Conservation (phyloP, 106 monocot genomes). For the Allium fistulosum region DNA sequence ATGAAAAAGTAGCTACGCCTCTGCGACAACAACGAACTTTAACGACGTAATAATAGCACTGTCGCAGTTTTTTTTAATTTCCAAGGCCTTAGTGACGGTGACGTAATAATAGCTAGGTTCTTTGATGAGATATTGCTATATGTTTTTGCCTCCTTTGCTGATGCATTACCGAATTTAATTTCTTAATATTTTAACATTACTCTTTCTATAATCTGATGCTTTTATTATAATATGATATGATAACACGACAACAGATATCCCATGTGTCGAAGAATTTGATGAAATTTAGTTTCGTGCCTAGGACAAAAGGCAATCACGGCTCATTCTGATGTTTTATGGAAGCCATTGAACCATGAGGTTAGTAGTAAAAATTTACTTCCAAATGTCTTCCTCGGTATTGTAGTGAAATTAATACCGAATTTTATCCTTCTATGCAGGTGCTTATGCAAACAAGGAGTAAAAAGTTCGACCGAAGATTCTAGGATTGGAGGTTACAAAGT, state of each 20-base stretch:
- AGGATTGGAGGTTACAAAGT: slow-evolving; percentile 61
- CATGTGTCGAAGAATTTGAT: slow-evolving; percentile 66
- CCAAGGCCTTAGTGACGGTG: no score
- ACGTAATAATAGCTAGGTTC: no score
- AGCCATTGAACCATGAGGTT: slow-evolving; percentile 95
- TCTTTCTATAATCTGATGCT: no score
- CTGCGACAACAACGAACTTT: no score
- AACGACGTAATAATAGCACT: no score
- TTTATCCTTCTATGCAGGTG: slow-evolving; percentile 36
- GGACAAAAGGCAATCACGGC: slow-evolving; percentile 94
- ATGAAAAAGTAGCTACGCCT: no score
- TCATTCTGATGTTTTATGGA: slow-evolving; percentile 88
- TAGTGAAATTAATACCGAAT: background rate
- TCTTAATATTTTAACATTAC: no score
- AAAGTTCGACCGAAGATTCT: slow-evolving; percentile 61
- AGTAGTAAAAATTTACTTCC: background rate
- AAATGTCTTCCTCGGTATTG: background rate
- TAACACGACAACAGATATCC: slow-evolving; percentile 14
- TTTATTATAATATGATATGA: no score
- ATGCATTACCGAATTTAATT: no score
- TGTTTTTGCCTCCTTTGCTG: no score
- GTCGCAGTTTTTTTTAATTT: no score
- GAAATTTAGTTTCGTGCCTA: slow-evolving; percentile 76
- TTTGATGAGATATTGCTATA: no score
- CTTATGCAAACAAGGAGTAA: slow-evolving; percentile 85